Evolutionary conservation across 352 stramenopile species (phyloP), one percentile per base, ranked within the genome.

Genomic region (Phytophthora vignae): DNA sequence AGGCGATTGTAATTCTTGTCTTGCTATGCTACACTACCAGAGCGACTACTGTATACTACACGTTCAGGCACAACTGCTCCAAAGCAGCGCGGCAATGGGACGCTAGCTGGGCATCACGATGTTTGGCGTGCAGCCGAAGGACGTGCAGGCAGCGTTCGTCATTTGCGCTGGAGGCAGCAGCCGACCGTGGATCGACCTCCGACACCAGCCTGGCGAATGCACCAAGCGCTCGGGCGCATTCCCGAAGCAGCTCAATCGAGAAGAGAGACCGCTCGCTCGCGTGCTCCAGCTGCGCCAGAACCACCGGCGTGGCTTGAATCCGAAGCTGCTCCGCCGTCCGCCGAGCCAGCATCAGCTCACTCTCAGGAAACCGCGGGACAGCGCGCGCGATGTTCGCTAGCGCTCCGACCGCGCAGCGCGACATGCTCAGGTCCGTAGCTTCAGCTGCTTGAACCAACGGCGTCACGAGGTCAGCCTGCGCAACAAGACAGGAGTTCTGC

Each of bases 211-310:
- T 76, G 44, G 76, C 73, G 53, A 94, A 92, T 31, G 64, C 80
- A 25, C 75, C 70, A 5, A 93, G 73, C 15, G 84, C 85, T 53
- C 85, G 84, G 3, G 85, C 81, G 17, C 84, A 92, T 69, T 95
- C 87, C n/a, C 87, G 83, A 50, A 91, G 76, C 9, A 95, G 55
- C 66, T 93, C 85, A 33, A 95, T 79, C 25, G 87, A 83, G 67
- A 90, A 91, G 1, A 88, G 72, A 10, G 81, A 84, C 14, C 60
- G 67, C 52, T 82, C 59, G 25, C 60, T 89, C 27, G 82, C 78
- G 31, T 89, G 82, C 17, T 78, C 75, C 9, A 95, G 74, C 31
- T 82, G 73, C 10, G 77, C 64, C 2, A 85, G 60, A 46, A 91
- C 73, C 0, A 88, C 75, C 3, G 66, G 77, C 5, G 79, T 83